A percentile compares a stretch with the other conserved stretches of the same genome.
Conservation (phyloP, 139 green algal genomes). For the Zygnema cylindricum region DNA sequence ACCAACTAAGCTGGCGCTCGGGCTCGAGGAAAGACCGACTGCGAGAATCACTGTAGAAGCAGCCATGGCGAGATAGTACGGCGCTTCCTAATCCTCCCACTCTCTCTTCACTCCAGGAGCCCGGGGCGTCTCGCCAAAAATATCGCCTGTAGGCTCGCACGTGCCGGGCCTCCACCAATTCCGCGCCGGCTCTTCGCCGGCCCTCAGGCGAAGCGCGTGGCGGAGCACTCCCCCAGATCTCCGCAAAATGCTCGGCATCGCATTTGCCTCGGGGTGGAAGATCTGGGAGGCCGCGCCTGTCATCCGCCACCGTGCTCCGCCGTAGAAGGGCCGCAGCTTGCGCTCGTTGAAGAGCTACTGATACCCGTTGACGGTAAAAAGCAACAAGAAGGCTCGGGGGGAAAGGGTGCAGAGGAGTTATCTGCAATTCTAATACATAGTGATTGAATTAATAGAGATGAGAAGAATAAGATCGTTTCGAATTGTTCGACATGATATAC, state of each 20-base stretch:
- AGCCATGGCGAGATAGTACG: conserved; percentile 59
- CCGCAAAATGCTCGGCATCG: background rate
- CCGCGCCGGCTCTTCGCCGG: background rate
- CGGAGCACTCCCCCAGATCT: background rate
- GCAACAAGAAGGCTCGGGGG: too few species aligned
- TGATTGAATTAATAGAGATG: too few species aligned
- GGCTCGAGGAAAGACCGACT: conserved; percentile 58
- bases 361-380: too few species aligned
- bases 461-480: too few species aligned
- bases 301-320: too few species aligned
- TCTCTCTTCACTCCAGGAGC: conserved; percentile 45
- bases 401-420: too few species aligned
- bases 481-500: too few species aligned
- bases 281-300: too few species aligned
- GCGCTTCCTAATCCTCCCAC: conserved; percentile 63
- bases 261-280: too few species aligned
- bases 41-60: conserved; percentile 44
- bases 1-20: conserved; percentile 54
- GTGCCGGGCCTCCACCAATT: conserved; percentile 57
- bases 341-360: too few species aligned
- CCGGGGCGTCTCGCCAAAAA: conserved; percentile 61
- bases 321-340: too few species aligned
- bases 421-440: too few species aligned
- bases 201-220: conserved; percentile 25
- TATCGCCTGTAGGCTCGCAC: conserved; percentile 46